A percentile compares a stretch with the other conserved stretches of the same genome.
Conservation (phyloP, 1,284 basidiomycete genomes). For the Sanghuangporus weigelae region DNA sequence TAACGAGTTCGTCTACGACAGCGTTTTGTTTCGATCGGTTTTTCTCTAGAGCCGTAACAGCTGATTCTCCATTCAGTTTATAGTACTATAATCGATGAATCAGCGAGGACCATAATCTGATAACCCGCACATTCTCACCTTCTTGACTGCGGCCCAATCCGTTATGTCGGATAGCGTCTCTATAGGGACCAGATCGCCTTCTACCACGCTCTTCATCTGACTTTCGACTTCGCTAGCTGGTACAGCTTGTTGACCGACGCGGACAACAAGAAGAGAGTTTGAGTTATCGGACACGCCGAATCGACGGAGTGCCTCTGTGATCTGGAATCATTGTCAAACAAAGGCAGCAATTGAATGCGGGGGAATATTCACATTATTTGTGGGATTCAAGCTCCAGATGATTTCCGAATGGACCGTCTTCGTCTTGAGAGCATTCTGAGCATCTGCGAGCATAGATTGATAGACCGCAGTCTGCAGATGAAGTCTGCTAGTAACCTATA, state of each 20-base stretch:
- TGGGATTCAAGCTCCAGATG: slow-evolving; percentile 77
- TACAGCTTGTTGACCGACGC: slow-evolving; percentile 39
- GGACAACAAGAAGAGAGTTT: slow-evolving; percentile 69
- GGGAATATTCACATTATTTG: slow-evolving; percentile 61
- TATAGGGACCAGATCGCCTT: slow-evolving; percentile 49
- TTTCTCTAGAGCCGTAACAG: slow-evolving; percentile 36
- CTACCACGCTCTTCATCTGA: slow-evolving; percentile 51
- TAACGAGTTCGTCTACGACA: slow-evolving; percentile 60
- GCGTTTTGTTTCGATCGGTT: slow-evolving; percentile 35
- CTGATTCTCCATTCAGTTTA: slow-evolving; percentile 60
- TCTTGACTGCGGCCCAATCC: slow-evolving; percentile 69
- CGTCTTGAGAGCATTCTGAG: slow-evolving; percentile 55
- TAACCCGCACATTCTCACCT: slow-evolving; percentile 41
- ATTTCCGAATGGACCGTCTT: slow-evolving; percentile 85
- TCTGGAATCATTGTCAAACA: slow-evolving; percentile 40
- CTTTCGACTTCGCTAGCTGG: slow-evolving; percentile 32
- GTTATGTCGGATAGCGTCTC: slow-evolving; percentile 45
- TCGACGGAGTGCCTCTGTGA: slow-evolving; percentile 78
- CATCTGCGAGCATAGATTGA: slow-evolving; percentile 71
- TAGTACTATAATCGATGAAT: slow-evolving; percentile 48
- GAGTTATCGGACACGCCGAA: slow-evolving; percentile 75
- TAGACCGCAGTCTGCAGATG: slow-evolving; percentile 81
- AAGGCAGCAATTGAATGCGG: not conserved
- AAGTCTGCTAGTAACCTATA: slow-evolving; percentile 64
- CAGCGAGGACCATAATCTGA: not conserved